Evolutionary conservation across 352 stramenopile species (phyloP).

Genomic region (Thalassiosira ordinaria): DNA sequence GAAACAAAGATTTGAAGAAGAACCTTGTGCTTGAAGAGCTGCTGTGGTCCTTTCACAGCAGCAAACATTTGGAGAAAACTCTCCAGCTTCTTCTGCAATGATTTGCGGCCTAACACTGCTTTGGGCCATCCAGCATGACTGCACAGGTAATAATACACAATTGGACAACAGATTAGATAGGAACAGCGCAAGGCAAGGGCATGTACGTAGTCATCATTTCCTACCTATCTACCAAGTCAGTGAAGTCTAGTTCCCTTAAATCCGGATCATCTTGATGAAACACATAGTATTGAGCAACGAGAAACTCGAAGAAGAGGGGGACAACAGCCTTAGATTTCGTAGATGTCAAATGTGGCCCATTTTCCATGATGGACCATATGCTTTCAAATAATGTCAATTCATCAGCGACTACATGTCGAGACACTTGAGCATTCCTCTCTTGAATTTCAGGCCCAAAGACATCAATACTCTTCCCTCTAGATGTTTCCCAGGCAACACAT

Average conservation of each 20-base stretch:
- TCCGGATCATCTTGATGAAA: conserved; percentile 81
- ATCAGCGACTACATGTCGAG: conserved; percentile 67
- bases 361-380: conserved; percentile 76
- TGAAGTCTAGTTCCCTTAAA: conserved; percentile 69
- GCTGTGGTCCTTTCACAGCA: conserved; percentile 77
- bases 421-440: conserved; percentile 62
- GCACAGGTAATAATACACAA: no score
- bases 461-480: conserved; percentile 49
- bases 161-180: no score
- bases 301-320: conserved; percentile 83
- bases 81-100: conserved; percentile 70
- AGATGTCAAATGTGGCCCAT: conserved; percentile 66
- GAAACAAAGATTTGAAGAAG: conserved; percentile 74
- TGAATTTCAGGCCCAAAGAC: conserved; percentile 57
- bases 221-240: conserved; percentile 44
- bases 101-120: conserved; percentile 58
- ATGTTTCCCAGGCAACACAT: conserved; percentile 71
- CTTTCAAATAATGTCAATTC: conserved; percentile 69
- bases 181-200: no score
- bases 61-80: conserved; percentile 82
- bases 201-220: conserved; percentile 3
- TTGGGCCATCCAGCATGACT: conserved; percentile 44
- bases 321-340: conserved; percentile 82
- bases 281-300: conserved; percentile 79
- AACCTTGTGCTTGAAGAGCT: conserved; percentile 80